phyloP scores from a whole-genome alignment of 75 land plant species.

The Picea glauca region DNA sequence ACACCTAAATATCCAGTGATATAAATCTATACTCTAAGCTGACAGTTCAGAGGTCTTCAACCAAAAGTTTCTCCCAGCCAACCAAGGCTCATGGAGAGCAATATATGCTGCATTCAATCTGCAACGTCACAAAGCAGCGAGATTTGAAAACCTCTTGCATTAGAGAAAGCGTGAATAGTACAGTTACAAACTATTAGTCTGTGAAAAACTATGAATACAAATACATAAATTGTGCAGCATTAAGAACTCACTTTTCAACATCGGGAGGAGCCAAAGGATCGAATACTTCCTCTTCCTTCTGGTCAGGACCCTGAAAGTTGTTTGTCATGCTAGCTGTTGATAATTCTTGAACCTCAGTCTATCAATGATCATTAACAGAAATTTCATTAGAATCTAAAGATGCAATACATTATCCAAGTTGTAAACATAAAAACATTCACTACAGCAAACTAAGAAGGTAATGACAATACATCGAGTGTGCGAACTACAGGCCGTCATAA shows the following conservation, averaged over 20 bases:
- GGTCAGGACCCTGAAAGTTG: conserved; percentile 38
- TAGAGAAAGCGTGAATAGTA: background rate
- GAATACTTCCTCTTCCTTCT: conserved; percentile 47
- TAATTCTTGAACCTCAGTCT: conserved; percentile 35
- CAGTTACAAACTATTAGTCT: background rate
- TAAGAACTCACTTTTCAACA: conserved; percentile 52
- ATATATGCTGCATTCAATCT: conserved; percentile 36
- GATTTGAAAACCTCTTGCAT: background rate
- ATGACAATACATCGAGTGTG: background rate
- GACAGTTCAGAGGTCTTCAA: conserved; percentile 27
- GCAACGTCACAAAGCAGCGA: conserved; percentile 9
- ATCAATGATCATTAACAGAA: background rate
- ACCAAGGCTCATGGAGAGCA: conserved; percentile 30
- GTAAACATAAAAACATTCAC: no score
- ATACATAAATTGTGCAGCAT: background rate
- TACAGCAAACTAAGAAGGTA: background rate
- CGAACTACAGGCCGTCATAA: no score
- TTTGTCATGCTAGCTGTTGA: conserved; percentile 20
- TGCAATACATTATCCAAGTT: background rate
- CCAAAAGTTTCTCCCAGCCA: conserved; percentile 31
- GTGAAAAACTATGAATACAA: background rate
- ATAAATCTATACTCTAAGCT: no score
- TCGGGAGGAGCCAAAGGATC: conserved; percentile 67
- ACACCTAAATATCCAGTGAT: no score
- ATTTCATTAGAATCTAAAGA: background rate